These are phyloP conservation scores for Penicillium goetzii DNA, from an alignment of 495 filamentous ascomycete genomes.

Conservation along the genomic window DNA sequence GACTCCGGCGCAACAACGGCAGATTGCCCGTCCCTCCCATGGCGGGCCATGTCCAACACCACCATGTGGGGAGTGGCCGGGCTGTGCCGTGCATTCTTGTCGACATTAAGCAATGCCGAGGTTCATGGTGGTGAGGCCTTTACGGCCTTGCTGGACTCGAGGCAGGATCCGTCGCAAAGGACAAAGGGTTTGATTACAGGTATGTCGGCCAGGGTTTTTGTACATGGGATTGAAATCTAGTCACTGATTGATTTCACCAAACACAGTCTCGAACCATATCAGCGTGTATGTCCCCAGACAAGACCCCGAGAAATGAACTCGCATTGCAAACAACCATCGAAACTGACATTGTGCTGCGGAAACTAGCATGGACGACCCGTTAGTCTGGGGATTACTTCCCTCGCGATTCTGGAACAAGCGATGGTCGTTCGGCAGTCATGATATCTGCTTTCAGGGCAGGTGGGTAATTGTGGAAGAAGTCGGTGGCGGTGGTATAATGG, in stretches of 20 bases:
- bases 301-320: constrained; percentile 17
- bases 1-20: constrained; percentile 49
- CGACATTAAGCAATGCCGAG: constrained; percentile 52
- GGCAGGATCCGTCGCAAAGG: constrained; percentile 68
- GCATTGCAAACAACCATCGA: constrained; percentile 11
- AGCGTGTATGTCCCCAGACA: constrained; percentile 79
- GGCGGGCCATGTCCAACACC: constrained; percentile 46
- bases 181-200: constrained; percentile 83
- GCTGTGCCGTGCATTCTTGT: constrained; percentile 53
- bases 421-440: constrained; percentile 87
- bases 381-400: constrained; percentile 89
- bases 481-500: not conserved
- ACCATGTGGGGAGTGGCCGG: constrained; percentile 51
- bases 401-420: constrained; percentile 72
- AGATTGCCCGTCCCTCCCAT: constrained; percentile 47
- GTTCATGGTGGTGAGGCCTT: constrained; percentile 75
- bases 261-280: constrained; percentile 87
- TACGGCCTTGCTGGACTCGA: constrained; percentile 71
- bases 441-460: constrained; percentile 73
- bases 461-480: constrained; percentile 14
- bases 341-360: constrained; percentile 36
- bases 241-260: constrained; percentile 19
- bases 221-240: not conserved
- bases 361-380: constrained; percentile 85
- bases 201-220: constrained; percentile 39